phyloP scores from a whole-genome alignment of 2,329 filamentous ascomycete genomes.

The Beauveria australis region DNA sequence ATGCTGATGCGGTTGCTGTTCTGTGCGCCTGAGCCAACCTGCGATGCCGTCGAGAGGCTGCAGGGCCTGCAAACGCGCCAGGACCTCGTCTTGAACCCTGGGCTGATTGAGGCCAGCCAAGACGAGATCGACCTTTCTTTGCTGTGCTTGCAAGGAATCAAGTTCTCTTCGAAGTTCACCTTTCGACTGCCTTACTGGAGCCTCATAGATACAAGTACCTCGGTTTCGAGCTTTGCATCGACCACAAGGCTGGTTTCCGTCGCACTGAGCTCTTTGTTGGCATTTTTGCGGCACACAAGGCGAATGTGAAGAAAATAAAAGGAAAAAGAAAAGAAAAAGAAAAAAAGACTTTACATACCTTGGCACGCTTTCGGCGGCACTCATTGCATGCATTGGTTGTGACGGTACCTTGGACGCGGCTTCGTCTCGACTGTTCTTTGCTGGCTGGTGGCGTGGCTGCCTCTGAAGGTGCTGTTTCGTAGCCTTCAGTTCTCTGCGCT shows the following conservation, averaged over 20 bases:
- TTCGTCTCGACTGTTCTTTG: background rate
- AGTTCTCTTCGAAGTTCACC: background rate
- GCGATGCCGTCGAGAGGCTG: slow-evolving; percentile 47
- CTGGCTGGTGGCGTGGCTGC: background rate
- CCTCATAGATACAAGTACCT: slow-evolving; percentile 34
- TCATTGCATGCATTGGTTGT: background rate
- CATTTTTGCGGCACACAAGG: background rate
- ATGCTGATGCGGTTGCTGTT: background rate
- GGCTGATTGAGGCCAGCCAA: slow-evolving; percentile 44
- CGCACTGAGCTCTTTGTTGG: background rate
- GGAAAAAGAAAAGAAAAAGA: background rate
- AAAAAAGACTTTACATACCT: background rate
- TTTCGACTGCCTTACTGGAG: background rate
- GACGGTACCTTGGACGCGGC: background rate
- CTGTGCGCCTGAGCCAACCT: slow-evolving; percentile 37
- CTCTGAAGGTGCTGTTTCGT: background rate
- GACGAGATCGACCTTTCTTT: slow-evolving; percentile 47
- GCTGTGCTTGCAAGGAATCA: slow-evolving; percentile 20
- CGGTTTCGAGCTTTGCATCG: background rate
- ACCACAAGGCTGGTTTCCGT: background rate
- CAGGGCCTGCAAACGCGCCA: slow-evolving; percentile 44
- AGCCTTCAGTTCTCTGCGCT: background rate
- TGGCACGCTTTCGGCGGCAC: background rate
- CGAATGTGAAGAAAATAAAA: background rate
- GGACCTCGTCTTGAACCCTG: slow-evolving; percentile 44